Percentiles rank a stretch among this genome's conserved stretches.
phyloP scores from a whole-genome alignment of 202 grass and related monocot genomes.

The Setaria italica region DNA sequence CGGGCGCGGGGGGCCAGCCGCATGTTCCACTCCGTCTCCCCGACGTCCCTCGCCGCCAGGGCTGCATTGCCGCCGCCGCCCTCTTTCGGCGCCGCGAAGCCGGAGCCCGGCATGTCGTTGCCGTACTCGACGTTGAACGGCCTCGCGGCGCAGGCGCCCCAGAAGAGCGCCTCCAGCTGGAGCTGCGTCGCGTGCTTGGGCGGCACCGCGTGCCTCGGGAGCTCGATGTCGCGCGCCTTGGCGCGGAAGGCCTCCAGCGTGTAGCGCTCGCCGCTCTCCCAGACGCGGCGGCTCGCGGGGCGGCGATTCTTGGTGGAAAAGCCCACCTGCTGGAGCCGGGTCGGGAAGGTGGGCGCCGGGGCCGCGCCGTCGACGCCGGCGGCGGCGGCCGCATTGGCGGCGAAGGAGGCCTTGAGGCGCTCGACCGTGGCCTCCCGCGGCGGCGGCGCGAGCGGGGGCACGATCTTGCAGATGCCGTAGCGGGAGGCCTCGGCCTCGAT shows the following conservation, averaged over 20 bases:
- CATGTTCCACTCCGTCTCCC: slow-evolving; percentile 97
- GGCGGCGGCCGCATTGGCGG: slow-evolving; percentile 53
- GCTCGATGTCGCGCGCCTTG: slow-evolving; percentile 83
- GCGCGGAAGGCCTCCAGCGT: slow-evolving; percentile 85
- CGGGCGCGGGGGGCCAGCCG: slow-evolving; percentile 73
- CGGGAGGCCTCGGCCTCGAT: slow-evolving; percentile 91
- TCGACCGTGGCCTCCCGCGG: slow-evolving; percentile 66
- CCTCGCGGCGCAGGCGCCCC: slow-evolving; percentile 83
- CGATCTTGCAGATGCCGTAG: slow-evolving; percentile 99
- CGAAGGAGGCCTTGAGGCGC: slow-evolving; percentile 78
- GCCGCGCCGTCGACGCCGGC: slow-evolving; percentile 18
- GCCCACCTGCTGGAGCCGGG: slow-evolving; percentile 93
- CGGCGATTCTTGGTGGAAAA: slow-evolving; percentile 83
- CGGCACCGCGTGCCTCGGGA: slow-evolving; percentile 54
- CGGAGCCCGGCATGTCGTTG: slow-evolving; percentile 98
- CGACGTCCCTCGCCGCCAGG: slow-evolving; percentile 63
- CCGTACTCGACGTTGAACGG: slow-evolving; percentile 96
- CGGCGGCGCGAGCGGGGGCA: slow-evolving; percentile 75
- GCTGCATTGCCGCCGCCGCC: slow-evolving; percentile 27
- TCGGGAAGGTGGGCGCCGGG: slow-evolving; percentile 66
- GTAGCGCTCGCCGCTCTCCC: slow-evolving; percentile 97
- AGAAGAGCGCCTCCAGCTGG: slow-evolving; percentile 92
- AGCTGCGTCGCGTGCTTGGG: slow-evolving; percentile 47
- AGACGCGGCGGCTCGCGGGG: slow-evolving; percentile 81
- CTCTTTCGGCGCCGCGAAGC: slow-evolving; percentile 61